phyloP scores from a whole-genome alignment of 139 green algal species.

The Zygnema cylindricum region DNA sequence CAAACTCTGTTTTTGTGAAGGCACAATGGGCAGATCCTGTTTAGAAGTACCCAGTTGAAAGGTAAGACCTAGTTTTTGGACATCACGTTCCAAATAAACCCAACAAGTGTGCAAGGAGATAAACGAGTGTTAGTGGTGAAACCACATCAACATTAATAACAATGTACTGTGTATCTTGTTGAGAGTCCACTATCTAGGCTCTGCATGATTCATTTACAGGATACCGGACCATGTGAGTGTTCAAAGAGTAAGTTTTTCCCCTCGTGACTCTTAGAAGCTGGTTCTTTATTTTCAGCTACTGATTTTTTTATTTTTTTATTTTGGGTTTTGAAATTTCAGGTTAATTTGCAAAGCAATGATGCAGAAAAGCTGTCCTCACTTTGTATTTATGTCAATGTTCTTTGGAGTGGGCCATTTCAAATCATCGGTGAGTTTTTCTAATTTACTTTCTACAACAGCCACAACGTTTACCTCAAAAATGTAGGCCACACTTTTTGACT shows the following conservation, averaged over 20 bases:
- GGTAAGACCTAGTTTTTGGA: too few relatives aligned
- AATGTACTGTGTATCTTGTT: too few relatives aligned
- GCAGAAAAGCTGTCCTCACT: slow-evolving; percentile 57
- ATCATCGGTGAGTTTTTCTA: slow-evolving; percentile 37
- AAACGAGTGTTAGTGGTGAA: too few relatives aligned
- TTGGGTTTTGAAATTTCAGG: slow-evolving; percentile 14
- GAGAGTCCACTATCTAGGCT: too few relatives aligned
- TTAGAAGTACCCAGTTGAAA: too few relatives aligned
- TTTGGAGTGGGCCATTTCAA: slow-evolving; percentile 60
- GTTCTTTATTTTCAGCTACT: slow-evolving; percentile 17
- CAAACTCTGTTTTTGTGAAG: too few relatives aligned
- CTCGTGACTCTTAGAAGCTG: not conserved
- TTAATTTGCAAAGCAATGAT: slow-evolving; percentile 63
- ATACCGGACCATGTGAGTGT: not conserved
- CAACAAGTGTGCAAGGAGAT: too few relatives aligned
- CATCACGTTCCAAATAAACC: too few relatives aligned
- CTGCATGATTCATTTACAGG: too few relatives aligned
- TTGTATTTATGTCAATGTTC: slow-evolving; percentile 55
- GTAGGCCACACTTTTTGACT: not conserved
- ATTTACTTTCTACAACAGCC: not conserved
- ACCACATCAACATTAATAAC: too few relatives aligned
- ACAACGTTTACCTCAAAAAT: not conserved
- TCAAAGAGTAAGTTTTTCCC: not conserved
- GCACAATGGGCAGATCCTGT: too few relatives aligned
- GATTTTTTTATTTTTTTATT: not conserved